Percentiles rank a stretch among this genome's conserved stretches.
Conservation (phyloP, 2,329 filamentous ascomycete species). For the Trichocomaceae sp. region DNA sequence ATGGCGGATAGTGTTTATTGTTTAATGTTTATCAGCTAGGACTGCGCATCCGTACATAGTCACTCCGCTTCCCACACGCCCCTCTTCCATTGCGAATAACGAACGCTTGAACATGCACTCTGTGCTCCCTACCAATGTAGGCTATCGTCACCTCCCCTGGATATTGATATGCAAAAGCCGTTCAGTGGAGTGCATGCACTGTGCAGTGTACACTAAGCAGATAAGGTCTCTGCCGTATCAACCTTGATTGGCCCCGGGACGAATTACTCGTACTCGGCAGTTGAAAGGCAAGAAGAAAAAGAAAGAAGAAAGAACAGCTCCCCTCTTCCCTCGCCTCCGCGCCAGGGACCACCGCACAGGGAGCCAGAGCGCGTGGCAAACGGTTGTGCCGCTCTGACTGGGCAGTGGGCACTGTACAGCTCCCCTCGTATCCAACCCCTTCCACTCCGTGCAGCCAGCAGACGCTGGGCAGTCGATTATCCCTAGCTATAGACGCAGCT, state of each 20-base stretch:
- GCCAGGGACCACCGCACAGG: background rate
- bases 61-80: background rate
- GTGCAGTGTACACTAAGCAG: background rate
- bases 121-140: background rate
- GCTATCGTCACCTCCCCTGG: background rate
- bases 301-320: slow-evolving; percentile 2
- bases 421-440: background rate
- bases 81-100: background rate
- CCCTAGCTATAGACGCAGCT: slow-evolving; percentile 3
- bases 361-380: slow-evolving; percentile 5
- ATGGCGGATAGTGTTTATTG: background rate
- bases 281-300: background rate
- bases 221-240: slow-evolving; percentile 1
- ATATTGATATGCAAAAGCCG: background rate
- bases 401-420: background rate
- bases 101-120: background rate
- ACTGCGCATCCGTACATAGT: background rate
- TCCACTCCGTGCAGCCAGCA: background rate
- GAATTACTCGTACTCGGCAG: background rate
- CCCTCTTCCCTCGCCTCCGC: background rate
- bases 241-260: background rate
- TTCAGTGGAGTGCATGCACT: slow-evolving; percentile 5
- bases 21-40: too few species aligned
- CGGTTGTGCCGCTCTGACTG: background rate
- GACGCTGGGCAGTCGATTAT: background rate